These are phyloP conservation scores for Acanthamoeba triangularis DNA, from an alignment of 208 protist species.

Conservation along the genomic window DNA sequence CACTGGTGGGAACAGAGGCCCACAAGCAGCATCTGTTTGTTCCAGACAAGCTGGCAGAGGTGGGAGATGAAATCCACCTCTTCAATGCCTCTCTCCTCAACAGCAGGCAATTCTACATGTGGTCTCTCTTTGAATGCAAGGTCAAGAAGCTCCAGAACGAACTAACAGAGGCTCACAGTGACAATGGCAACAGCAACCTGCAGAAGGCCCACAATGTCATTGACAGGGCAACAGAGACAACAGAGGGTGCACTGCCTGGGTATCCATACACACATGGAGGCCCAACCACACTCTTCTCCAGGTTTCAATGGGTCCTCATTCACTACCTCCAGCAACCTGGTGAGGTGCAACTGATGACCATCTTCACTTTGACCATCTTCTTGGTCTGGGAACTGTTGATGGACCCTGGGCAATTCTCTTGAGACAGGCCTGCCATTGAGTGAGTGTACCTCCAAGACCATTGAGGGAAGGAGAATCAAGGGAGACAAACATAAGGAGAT, in stretches of 20 bases:
- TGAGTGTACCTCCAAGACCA: conserved; percentile 19
- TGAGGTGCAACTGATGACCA: conserved; percentile 3
- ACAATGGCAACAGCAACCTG: background rate
- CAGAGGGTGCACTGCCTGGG: background rate
- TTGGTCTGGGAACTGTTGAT: conserved; percentile 57
- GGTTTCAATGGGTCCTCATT: conserved; percentile 55
- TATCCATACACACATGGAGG: background rate
- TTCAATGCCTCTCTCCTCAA: conserved; percentile 74
- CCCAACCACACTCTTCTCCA: conserved; percentile 70
- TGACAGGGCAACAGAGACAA: background rate
- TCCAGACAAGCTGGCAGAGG: background rate
- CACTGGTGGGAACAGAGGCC: conserved; percentile 2
- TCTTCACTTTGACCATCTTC: conserved; percentile 66
- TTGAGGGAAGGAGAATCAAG: background rate
- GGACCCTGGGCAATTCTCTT: background rate
- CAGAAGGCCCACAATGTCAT: background rate
- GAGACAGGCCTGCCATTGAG: background rate
- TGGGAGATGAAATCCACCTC: conserved; percentile 42
- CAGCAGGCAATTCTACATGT: conserved; percentile 23
- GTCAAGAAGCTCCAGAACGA: conserved; percentile 7
- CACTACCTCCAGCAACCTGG: conserved; percentile 12
- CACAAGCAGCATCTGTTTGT: conserved; percentile 50
- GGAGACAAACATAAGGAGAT: background rate
- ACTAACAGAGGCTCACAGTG: background rate
- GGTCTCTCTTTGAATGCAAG: background rate